Conservation (phyloP, 2,329 filamentous ascomycete species). For the Trichoderma cornu-damae region DNA sequence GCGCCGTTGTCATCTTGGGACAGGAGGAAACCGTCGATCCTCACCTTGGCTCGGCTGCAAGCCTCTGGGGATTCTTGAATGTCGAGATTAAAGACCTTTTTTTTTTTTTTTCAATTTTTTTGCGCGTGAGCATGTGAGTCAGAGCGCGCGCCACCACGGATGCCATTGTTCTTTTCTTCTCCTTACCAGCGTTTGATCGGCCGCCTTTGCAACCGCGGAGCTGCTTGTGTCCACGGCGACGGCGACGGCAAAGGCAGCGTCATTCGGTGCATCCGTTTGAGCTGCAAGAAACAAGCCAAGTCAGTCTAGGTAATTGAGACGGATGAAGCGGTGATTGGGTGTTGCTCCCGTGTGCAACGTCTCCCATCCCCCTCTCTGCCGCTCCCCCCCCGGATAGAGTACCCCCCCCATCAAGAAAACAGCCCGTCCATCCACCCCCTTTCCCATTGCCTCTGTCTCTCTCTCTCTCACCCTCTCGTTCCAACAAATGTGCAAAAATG, state of each 20-base stretch:
- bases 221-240: constrained; percentile 2
- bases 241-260: constrained; percentile 7
- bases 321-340: background rate
- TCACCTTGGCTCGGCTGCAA: constrained; percentile 9
- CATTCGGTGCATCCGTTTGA: background rate
- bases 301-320: background rate
- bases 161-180: background rate
- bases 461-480: background rate
- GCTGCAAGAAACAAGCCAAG: background rate
- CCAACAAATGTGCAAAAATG: background rate
- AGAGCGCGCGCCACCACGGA: background rate
- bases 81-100: constrained; percentile 15
- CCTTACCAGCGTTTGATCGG: constrained; percentile 15
- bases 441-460: background rate
- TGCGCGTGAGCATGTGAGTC: background rate
- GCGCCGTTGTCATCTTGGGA: constrained; percentile 17
- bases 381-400: background rate
- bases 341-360: too few species aligned
- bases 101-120: too few species aligned
- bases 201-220: background rate
- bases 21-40: constrained; percentile 14
- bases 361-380: too few species aligned
- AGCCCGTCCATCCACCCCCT: background rate
- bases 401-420: background rate
- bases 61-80: constrained; percentile 12